A percentile compares a stretch with the other conserved stretches of the same genome.
These are phyloP conservation scores for Dryas drummondii DNA, from an alignment of 306 rosid genomes.

Conservation along the genomic window DNA sequence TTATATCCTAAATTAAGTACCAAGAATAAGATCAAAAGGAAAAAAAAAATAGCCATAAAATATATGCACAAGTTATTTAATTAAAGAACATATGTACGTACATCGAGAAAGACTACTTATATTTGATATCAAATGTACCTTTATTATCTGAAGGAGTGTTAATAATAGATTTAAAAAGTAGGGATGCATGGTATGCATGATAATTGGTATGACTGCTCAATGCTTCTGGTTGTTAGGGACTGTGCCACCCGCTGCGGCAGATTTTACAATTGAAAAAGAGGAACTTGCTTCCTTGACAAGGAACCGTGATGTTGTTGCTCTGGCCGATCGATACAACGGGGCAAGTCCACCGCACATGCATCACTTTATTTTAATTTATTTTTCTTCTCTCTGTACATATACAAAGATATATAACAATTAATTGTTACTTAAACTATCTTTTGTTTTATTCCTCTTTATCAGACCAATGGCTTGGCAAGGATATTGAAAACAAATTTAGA, in stretches of 20 bases:
- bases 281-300: conserved; percentile 64
- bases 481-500: conserved; percentile 58
- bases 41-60: too few relatives aligned
- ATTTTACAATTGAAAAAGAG: conserved; percentile 61
- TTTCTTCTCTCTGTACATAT: background rate
- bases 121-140: too few relatives aligned
- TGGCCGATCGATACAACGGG: conserved; percentile 61
- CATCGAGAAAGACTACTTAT: too few relatives aligned
- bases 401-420: background rate
- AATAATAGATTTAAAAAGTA: background rate
- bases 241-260: background rate
- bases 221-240: conserved; percentile 36
- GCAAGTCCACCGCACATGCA: conserved; percentile 35
- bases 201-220: too few relatives aligned
- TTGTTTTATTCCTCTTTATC: conserved; percentile 19
- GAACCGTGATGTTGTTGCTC: conserved; percentile 47
- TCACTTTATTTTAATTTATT: background rate
- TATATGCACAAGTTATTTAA: too few relatives aligned
- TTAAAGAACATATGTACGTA: too few relatives aligned
- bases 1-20: too few relatives aligned
- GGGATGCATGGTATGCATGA: too few relatives aligned
- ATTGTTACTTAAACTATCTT: background rate
- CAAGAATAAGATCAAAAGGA: too few relatives aligned
- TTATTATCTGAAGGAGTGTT: too few relatives aligned
- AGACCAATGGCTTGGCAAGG: conserved; percentile 64